phyloP scores from a whole-genome alignment of 139 green algal species.

The Trebouxia sp. region DNA sequence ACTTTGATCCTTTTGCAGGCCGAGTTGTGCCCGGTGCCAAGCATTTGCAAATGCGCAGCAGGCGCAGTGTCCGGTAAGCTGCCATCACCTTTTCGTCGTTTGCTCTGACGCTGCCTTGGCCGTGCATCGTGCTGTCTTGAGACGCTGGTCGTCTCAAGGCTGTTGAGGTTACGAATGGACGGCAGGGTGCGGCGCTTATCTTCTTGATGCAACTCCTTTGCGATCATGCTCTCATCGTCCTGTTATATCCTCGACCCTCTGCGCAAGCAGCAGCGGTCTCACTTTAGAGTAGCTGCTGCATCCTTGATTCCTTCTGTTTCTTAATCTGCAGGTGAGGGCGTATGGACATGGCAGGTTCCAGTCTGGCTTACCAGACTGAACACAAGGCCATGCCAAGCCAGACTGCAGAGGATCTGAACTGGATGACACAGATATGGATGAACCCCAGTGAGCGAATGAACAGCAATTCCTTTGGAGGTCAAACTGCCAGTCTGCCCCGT shows the following conservation, averaged over 20 bases:
- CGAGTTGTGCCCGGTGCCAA: background rate
- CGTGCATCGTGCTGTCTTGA: too few species aligned
- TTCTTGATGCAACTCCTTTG: too few species aligned
- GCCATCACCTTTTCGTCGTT: too few species aligned
- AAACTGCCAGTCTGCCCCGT: too few species aligned
- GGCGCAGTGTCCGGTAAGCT: too few species aligned
- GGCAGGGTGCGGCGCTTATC: too few species aligned
- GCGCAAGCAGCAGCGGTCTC: background rate
- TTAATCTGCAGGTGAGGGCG: background rate
- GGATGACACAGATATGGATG: slow-evolving; percentile 25
- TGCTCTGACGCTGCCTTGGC: too few species aligned
- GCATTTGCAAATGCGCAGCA: too few species aligned
- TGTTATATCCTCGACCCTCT: background rate
- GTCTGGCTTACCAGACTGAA: slow-evolving; percentile 6
- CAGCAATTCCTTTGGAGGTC: background rate
- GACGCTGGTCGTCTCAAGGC: too few species aligned
- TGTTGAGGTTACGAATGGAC: too few species aligned
- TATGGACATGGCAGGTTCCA: background rate
- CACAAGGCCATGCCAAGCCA: background rate
- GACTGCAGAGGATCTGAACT: slow-evolving; percentile 16
- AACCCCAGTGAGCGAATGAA: background rate
- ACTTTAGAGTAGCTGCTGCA: background rate
- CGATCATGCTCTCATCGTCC: background rate
- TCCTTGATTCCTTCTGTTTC: background rate
- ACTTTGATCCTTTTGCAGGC: background rate